phyloP scores from a whole-genome alignment of 1,284 basidiomycete genomes.

The Puccinia triticina region DNA sequence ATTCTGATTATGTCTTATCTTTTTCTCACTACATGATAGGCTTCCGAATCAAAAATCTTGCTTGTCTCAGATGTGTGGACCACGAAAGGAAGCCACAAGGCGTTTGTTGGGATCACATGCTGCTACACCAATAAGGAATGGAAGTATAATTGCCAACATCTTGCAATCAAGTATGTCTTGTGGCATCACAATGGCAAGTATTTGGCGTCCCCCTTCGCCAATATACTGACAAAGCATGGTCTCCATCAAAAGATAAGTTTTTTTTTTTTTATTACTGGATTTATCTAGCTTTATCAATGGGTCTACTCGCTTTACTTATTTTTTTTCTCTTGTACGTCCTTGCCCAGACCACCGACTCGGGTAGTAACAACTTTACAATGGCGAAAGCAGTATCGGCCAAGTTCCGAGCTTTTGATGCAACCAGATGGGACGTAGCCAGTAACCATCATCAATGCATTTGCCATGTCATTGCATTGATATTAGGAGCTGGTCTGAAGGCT shows the following conservation, averaged over 20 bases:
- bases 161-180: too few relatives aligned
- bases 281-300: too few relatives aligned
- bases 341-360: neutral
- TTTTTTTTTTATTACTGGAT: neutral
- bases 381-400: neutral
- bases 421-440: neutral
- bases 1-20: too few relatives aligned
- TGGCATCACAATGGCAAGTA: constrained; percentile 36
- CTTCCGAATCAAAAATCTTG: neutral
- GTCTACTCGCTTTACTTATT: too few relatives aligned
- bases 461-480: constrained; percentile 7
- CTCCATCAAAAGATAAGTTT: constrained; percentile 16
- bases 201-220: neutral
- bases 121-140: too few relatives aligned
- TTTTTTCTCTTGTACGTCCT: neutral
- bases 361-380: constrained; percentile 15
- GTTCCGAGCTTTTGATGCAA: neutral
- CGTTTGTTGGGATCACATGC: too few relatives aligned
- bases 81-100: constrained; percentile 6
- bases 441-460: constrained; percentile 5
- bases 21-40: too few relatives aligned
- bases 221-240: neutral
- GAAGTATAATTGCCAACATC: too few relatives aligned
- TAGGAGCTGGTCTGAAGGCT: neutral
- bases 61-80: neutral